A percentile compares a stretch with the other conserved stretches of the same genome.
phyloP scores from a whole-genome alignment of 1,284 basidiomycete genomes.

The Ustilago nuda region DNA sequence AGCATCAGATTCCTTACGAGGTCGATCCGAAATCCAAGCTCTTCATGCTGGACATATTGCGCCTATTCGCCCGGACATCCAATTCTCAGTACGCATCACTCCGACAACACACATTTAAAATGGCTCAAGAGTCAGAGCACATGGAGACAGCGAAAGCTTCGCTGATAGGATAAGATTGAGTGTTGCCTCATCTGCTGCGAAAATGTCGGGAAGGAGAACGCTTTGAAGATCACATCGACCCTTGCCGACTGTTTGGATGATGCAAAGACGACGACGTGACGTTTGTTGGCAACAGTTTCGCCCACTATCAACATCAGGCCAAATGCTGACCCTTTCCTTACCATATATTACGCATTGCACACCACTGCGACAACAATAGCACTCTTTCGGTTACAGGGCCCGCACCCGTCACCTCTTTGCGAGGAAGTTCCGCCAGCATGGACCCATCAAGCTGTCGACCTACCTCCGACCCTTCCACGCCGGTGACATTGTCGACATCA shows the following conservation, averaged over 20 bases:
- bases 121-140: background rate
- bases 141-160: background rate
- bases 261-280: conserved; percentile 23
- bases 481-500: conserved; percentile 99
- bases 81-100: background rate
- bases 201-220: no score
- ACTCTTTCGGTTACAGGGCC: conserved; percentile 99
- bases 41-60: background rate
- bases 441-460: conserved; percentile 89
- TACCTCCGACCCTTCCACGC: conserved; percentile 92
- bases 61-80: background rate
- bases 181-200: no score
- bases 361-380: conserved; percentile 73
- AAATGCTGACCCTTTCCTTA: conserved; percentile 17
- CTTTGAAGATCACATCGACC: background rate
- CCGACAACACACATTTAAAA: background rate
- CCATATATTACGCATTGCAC: background rate
- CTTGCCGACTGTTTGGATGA: conserved; percentile 2
- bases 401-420: conserved; percentile 98
- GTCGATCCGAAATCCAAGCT: background rate
- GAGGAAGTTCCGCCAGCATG: conserved; percentile 78
- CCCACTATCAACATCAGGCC: background rate
- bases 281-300: background rate
- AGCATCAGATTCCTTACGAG: background rate
- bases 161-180: no score